phyloP scores from a whole-genome alignment of 768 basidiomycete species.

The Infundibulicybe gibba region DNA sequence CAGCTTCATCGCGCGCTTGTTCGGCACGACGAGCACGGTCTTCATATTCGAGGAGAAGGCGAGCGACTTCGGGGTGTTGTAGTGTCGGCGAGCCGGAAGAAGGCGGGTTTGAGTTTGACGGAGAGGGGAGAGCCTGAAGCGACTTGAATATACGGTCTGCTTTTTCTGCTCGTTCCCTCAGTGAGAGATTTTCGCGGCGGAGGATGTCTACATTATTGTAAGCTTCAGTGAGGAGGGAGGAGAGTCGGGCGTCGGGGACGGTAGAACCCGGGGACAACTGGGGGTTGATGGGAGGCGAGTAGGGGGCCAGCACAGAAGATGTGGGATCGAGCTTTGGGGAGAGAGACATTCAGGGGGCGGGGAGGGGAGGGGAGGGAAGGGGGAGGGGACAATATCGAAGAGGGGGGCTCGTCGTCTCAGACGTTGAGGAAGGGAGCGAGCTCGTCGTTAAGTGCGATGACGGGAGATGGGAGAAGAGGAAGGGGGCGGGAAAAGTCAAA shows the following conservation, averaged over 20 bases:
- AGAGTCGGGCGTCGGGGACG: conserved; percentile 40
- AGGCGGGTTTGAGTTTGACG: conserved; percentile 9
- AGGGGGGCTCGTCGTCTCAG: too few species aligned
- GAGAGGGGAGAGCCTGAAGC: conserved; percentile 14
- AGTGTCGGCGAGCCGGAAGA: conserved; percentile 8
- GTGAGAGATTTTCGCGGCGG: conserved; percentile 39
- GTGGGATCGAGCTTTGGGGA: neutral
- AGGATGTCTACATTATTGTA: conserved; percentile 52
- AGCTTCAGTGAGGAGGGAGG: conserved; percentile 49
- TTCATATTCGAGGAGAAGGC: conserved; percentile 42
- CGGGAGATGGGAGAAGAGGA: too few species aligned
- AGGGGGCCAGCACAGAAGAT: neutral
- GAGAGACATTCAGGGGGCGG: neutral
- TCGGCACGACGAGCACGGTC: conserved; percentile 48
- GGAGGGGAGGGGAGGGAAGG: neutral
- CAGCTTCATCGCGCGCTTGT: conserved; percentile 50
- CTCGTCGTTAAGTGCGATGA: too few species aligned
- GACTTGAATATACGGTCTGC: conserved; percentile 39
- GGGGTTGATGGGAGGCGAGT: conserved; percentile 9
- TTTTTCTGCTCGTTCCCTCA: conserved; percentile 46
- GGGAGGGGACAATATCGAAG: too few species aligned
- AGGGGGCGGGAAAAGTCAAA: neutral
- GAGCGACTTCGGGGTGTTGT: conserved; percentile 23
- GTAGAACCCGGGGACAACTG: too few species aligned
- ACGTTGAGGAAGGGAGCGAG: too few species aligned